Base-by-base conservation (phyloP, 1,139 yeast genomes). In the Scheffersomyces segobiensis region DNA sequence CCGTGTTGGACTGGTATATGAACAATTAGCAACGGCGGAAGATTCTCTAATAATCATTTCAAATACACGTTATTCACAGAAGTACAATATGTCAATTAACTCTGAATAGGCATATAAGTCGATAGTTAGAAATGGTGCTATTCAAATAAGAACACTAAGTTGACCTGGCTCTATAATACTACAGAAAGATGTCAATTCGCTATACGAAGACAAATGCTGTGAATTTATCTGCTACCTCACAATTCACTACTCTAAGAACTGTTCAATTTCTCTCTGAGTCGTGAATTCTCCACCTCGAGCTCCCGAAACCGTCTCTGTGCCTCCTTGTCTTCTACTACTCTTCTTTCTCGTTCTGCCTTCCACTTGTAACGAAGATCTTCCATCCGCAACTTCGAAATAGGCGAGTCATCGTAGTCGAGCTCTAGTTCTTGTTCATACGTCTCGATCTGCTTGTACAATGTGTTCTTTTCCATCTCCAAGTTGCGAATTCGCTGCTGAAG, bases 321-420 rank as follows among this genome's bases (percentile, higher is more conserved):
- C 56, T 87, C 87, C 53, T 80, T 79, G 59, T 81, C 77, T 66
- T 88, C 92, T 58, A 86, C 76, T 22, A 83, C 83, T 49, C 93
- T 73, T 21, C 89, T 84, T 68, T 89, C 96, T 62, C 93, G 75
- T 64, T 89, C 93, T 1, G 87, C 79, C 65, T 87, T 86, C 88
- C 91, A 87, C 63, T 88, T 78, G 59, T 79, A 83, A 52, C 85
- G 83, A 52, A 89, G 68, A 62, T 87, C 93, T 50, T 85, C 87
- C 42, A 88, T 76, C 59, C 92, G 75, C 53, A 87, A 65, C 59
- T 76, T 78, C 50, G 81, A 73, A 56, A 80, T 68, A 24, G 84
- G 79, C 59, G 66, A 65, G n/a, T 65, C 39, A 54, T 57, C 24
- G 56, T 58, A 46, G 56, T 62, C 55, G 55, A 57, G 52, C 51